A percentile compares a stretch with the other conserved stretches of the same genome.
Evolutionary conservation across 257 asterid genomes (phyloP).

Genomic region (Solanum gandarillasii): DNA sequence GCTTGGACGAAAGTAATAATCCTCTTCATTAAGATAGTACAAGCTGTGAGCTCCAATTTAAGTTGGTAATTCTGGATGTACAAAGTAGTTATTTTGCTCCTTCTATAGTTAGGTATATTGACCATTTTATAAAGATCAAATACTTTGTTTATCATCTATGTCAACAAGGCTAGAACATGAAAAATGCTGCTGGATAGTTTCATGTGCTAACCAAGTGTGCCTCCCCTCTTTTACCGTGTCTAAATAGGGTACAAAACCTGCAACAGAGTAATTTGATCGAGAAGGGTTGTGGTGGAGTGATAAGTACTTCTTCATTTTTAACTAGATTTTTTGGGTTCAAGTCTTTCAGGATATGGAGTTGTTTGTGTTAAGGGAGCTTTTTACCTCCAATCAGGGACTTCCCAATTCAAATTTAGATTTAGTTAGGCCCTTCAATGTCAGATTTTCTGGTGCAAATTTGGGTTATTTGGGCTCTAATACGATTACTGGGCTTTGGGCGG

Average conservation of each 20-base stretch:
- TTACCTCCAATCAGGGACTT: background rate
- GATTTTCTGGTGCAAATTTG: no score
- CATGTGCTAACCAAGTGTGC: background rate
- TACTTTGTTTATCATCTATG: no score
- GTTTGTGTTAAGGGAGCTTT: background rate
- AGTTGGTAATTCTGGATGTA: background rate
- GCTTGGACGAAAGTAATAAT: background rate
- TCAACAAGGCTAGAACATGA: no score
- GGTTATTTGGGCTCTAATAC: no score
- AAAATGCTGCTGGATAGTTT: background rate
- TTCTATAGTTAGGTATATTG: no score
- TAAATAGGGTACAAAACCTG: no score
- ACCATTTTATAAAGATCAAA: no score
- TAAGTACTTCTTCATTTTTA: no score
- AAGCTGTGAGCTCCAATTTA: background rate
- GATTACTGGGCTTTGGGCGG: background rate
- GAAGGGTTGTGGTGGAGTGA: no score
- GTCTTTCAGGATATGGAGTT: background rate
- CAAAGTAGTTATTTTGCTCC: background rate
- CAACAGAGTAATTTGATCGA: no score
- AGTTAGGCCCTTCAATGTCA: background rate
- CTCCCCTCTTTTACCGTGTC: background rate
- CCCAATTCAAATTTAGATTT: no score
- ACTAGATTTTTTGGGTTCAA: background rate
- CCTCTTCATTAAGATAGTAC: background rate